Evolutionary conservation across 225 moss, liverwort and hornwort genomes (phyloP).

Genomic region (Bryoerythrophyllum caledonicum): DNA sequence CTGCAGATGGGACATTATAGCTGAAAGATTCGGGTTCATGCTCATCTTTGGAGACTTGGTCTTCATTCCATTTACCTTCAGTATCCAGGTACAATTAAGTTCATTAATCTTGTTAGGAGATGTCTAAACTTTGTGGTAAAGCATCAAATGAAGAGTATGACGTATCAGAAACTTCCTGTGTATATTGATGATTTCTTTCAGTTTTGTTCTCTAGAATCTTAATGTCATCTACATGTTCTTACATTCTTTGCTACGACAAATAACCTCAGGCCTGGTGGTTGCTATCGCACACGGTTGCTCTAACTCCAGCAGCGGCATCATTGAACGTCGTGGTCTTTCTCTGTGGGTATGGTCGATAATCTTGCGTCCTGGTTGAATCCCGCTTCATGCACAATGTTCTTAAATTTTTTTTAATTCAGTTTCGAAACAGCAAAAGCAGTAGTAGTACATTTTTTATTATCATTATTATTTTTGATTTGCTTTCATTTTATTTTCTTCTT

Average conservation of each 20-base stretch:
- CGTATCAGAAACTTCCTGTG: neutral
- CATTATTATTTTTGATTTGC: too few species aligned
- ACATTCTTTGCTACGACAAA: neutral
- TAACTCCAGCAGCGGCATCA: constrained; percentile 51
- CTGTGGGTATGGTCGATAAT: constrained; percentile 50
- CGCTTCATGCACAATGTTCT: neutral
- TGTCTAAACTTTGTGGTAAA: neutral
- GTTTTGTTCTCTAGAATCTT: neutral
- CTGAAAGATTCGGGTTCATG: constrained; percentile 95
- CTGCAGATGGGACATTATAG: constrained; percentile 96
- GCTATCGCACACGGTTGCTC: constrained; percentile 60
- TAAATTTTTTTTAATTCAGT: too few species aligned
- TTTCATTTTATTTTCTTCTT: neutral
- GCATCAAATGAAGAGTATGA: neutral
- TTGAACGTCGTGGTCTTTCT: constrained; percentile 63
- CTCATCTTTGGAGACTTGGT: constrained; percentile 88
- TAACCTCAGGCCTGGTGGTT: constrained; percentile 99
- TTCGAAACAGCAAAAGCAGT: too few species aligned
- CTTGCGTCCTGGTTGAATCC: neutral
- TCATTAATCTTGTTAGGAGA: neutral
- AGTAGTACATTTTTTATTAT: too few species aligned
- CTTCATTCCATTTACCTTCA: constrained; percentile 95
- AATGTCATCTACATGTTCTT: neutral
- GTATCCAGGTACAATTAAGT: constrained; percentile 62
- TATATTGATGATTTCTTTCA: neutral